phyloP scores from a whole-genome alignment of 1,139 yeast species.

The Kodamaea sp. region DNA sequence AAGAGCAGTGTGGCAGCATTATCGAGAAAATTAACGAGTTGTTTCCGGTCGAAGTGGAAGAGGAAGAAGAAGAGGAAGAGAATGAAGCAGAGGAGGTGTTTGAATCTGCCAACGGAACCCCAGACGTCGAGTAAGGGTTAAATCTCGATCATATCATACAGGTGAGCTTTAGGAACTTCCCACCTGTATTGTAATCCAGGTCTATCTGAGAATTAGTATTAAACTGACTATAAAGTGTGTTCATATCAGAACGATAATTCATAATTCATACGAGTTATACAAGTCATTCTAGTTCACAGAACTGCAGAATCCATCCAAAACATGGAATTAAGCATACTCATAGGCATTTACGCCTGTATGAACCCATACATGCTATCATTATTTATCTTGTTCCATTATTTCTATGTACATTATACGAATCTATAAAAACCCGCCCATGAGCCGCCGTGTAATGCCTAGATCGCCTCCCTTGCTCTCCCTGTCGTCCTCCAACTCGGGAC shows the following conservation, averaged over 20 bases:
- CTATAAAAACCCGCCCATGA: slow-evolving; percentile 17
- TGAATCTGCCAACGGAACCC: slow-evolving; percentile 14
- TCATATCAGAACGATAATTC: too few species aligned
- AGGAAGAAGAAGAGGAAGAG: slow-evolving; percentile 35
- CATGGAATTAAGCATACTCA: too few species aligned
- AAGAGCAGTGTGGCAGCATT: slow-evolving; percentile 59
- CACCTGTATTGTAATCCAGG: too few species aligned
- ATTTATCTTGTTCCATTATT: not conserved
- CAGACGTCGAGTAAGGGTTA: slow-evolving; percentile 4
- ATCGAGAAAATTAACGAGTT: slow-evolving; percentile 49
- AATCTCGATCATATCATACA: too few species aligned
- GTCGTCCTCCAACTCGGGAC: slow-evolving; percentile 2
- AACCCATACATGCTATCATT: too few species aligned
- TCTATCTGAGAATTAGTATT: too few species aligned
- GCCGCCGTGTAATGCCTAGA: slow-evolving; percentile 8
- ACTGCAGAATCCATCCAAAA: too few species aligned
- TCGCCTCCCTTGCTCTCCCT: slow-evolving; percentile 8
- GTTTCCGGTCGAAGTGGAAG: slow-evolving; percentile 47
- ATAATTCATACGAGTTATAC: too few species aligned
- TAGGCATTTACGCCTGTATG: too few species aligned
- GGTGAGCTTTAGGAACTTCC: too few species aligned
- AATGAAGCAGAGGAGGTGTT: slow-evolving; percentile 18
- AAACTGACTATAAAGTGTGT: too few species aligned
- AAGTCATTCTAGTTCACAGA: too few species aligned
- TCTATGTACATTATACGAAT: slow-evolving; percentile 8